Conservation (phyloP, 1,284 basidiomycete genomes). For the Binderoboletus segoi region DNA sequence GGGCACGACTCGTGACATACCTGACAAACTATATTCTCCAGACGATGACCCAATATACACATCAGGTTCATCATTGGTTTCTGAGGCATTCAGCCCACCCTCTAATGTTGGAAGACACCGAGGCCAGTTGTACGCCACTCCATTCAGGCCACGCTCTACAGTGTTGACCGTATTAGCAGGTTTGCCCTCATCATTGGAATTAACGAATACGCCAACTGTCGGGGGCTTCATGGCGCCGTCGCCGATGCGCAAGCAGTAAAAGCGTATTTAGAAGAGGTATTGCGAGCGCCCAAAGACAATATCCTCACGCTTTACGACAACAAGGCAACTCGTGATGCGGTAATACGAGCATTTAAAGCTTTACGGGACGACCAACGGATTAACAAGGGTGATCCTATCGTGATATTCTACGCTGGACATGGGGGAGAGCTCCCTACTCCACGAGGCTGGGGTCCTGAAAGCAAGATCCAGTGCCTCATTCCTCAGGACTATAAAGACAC, state of each 20-base stretch:
- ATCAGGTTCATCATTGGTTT: no score
- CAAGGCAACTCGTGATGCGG: constrained; percentile 56
- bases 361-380: constrained; percentile 57
- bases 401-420: constrained; percentile 67
- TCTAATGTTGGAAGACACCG: no score
- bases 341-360: constrained; percentile 53
- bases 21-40: no score
- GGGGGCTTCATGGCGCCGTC: constrained; percentile 57
- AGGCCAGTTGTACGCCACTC: no score
- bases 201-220: constrained; percentile 55
- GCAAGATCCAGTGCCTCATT: constrained; percentile 56
- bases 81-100: no score
- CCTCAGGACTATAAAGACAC: constrained; percentile 55
- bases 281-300: constrained; percentile 55
- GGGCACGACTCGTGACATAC: no score
- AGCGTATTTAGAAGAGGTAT: constrained; percentile 49
- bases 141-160: no score
- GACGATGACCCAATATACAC: no score
- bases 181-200: constrained; percentile 64
- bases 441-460: constrained; percentile 44
- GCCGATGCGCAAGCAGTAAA: constrained; percentile 56
- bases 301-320: constrained; percentile 53
- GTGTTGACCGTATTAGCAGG: constrained; percentile 22
- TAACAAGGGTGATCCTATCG: constrained; percentile 54
- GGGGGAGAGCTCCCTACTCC: constrained; percentile 55